Conservation (phyloP, 805 yeast genomes). For the Schizosaccharomyces cryophilus region DNA sequence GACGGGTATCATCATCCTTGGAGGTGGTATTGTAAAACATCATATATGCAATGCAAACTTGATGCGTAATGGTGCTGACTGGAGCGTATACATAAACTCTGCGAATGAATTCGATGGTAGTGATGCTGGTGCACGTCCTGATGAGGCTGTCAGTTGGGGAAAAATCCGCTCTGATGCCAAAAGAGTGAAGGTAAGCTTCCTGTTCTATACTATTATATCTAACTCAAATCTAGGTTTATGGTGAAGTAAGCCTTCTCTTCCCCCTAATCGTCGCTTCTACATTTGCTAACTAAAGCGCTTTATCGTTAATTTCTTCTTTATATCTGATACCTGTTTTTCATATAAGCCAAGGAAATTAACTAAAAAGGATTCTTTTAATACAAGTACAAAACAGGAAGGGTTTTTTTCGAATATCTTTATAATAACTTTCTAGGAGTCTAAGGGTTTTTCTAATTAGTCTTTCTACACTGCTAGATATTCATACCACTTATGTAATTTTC, state of each 20-base stretch:
- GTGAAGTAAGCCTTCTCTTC: slow-evolving; percentile 83
- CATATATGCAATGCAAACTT: slow-evolving; percentile 94
- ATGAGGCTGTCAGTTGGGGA: slow-evolving; percentile 98
- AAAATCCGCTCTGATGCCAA: slow-evolving; percentile 87
- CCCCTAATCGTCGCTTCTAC: slow-evolving; percentile 96
- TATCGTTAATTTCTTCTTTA: too few species aligned
- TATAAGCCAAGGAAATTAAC: too few species aligned
- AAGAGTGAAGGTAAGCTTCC: slow-evolving; percentile 41
- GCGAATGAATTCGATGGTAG: slow-evolving; percentile 98
- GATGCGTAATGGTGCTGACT: slow-evolving; percentile 98
- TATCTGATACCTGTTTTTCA: too few species aligned
- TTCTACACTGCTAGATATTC: too few species aligned
- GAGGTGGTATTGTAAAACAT: slow-evolving; percentile 91
- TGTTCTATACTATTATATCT: not conserved
- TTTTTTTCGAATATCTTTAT: too few species aligned
- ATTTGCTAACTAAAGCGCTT: slow-evolving; percentile 27
- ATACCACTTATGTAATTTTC: too few species aligned
- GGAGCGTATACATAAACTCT: slow-evolving; percentile 88
- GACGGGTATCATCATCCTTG: slow-evolving; percentile 90
- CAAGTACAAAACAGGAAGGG: too few species aligned
- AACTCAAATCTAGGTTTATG: slow-evolving; percentile 20
- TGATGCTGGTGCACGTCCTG: slow-evolving; percentile 98
- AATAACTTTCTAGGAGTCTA: too few species aligned
- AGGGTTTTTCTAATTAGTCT: too few species aligned
- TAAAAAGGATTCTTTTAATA: too few species aligned